A percentile compares a stretch with the other conserved stretches of the same genome.
phyloP scores from a whole-genome alignment of 2,329 filamentous ascomycete species.

The Zymoseptoria brevis region DNA sequence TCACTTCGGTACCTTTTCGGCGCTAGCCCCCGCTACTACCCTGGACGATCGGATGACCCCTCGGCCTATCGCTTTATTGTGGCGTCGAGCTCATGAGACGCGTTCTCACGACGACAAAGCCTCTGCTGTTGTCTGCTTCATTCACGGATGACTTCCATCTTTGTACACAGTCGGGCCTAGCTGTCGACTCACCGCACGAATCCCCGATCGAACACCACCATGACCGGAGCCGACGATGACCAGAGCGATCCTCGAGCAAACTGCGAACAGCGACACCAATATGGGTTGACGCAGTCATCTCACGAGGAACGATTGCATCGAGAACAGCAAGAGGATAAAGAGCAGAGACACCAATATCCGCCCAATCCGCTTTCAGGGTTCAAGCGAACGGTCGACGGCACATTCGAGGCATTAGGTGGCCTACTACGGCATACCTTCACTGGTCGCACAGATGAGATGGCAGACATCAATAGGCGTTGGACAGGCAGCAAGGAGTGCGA shows the following conservation, averaged over 20 bases:
- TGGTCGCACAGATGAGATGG: slow-evolving; percentile 9
- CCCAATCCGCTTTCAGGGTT: slow-evolving; percentile 53
- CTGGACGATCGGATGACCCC: neutral
- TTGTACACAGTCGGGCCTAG: no score
- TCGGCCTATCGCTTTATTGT: neutral
- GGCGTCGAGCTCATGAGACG: neutral
- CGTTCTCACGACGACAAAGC: neutral
- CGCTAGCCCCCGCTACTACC: neutral
- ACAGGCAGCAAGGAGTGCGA: slow-evolving; percentile 14
- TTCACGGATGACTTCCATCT: neutral
- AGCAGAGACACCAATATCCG: neutral
- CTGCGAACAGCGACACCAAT: neutral
- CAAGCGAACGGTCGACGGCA: slow-evolving; percentile 53
- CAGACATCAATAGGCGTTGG: slow-evolving; percentile 22
- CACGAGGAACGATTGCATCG: neutral
- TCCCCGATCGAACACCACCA: neutral
- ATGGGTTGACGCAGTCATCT: neutral
- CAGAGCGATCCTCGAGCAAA: neutral
- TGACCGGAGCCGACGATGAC: neutral
- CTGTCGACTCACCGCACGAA: neutral
- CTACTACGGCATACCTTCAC: neutral
- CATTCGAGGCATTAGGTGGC: slow-evolving; percentile 42
- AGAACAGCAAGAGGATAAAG: neutral
- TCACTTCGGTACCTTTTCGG: neutral
- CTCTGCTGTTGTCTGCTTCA: neutral